Base-by-base conservation (phyloP, 805 yeast genomes). In the Candida coleopterorum region DNA sequence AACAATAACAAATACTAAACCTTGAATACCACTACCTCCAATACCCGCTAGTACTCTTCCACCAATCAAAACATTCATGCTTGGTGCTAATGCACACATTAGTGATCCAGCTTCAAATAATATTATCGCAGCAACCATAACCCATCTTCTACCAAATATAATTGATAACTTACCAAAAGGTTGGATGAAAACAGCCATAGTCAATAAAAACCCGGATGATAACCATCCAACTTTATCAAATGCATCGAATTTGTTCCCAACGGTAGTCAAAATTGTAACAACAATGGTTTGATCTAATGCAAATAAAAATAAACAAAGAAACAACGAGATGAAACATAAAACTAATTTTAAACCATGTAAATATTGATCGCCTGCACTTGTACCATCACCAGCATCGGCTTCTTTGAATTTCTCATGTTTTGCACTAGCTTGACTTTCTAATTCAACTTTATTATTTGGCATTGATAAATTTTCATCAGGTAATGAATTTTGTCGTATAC, bases 41-140 rank as follows among this genome's bases (percentile, higher is more conserved):
- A 76, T 60, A 28, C 83, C 83, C 0, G 79, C 75, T 14, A 76
- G 45, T 0, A 77, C 81, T 44, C 82, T 57, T 5, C 70, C 70
- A 4, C 71, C 70, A 41, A 65, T 65, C 18, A 65, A 50, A n/a
- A 53, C 49, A 41, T 62, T 53, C 70, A 64, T 64, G 37, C 38
- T 42, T 15, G 45, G 46, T 4, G 69, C 45, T 37, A 64, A 51
- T 0, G 69, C 70, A 45, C 67, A 58, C 52, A 64, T 50, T 28
- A 64, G 49, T 6, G 70, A 64, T 4, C 54, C 54, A 7, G 38
- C 47, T 27, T 41, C 44, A 23, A 41, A 41, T 56, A 75, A 43
- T 58, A 58, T 27, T 6, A 41, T 35, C 3, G 44, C 41, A 9
- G 30, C 37, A 12, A 41, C 27, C 44, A 41, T 54, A 23, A 64